A percentile compares a stretch with the other conserved stretches of the same genome.
Conservation (phyloP, 1,139 yeast genomes). For the Meyerozyma elateridarum region DNA sequence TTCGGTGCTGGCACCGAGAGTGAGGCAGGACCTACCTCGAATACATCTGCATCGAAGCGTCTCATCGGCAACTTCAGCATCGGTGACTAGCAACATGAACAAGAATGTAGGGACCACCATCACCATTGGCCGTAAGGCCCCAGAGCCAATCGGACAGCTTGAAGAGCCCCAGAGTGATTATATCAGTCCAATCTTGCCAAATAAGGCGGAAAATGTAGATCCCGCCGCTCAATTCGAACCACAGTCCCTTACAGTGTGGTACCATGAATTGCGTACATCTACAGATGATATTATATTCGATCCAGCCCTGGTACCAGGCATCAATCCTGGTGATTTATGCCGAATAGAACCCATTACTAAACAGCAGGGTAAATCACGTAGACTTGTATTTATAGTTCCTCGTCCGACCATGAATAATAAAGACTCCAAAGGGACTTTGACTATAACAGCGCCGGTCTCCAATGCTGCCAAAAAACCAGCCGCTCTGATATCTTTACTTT, state of each 20-base stretch:
- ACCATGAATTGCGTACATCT: constrained; percentile 66
- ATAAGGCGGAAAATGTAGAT: constrained; percentile 11
- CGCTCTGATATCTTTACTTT: constrained; percentile 50
- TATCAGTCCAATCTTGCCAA: constrained; percentile 1
- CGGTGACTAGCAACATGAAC: constrained; percentile 10
- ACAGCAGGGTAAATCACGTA: constrained; percentile 27
- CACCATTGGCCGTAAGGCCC: constrained; percentile 13
- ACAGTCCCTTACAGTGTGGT: constrained; percentile 55
- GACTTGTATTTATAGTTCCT: constrained; percentile 23
- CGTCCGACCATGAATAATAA: constrained; percentile 42
- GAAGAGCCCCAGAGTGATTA: background rate
- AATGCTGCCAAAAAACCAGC: constrained; percentile 13
- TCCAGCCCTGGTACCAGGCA: constrained; percentile 49
- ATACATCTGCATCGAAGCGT: constrained; percentile 1
- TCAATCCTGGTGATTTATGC: constrained; percentile 66
- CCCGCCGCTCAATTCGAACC: constrained; percentile 7
- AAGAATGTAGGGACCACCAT: constrained; percentile 16
- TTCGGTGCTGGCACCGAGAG: background rate
- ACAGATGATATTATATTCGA: constrained; percentile 62
- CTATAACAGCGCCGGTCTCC: constrained; percentile 6
- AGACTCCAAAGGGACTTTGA: constrained; percentile 25
- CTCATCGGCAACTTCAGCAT: constrained; percentile 5
- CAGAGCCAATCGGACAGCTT: constrained; percentile 1
- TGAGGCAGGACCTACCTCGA: background rate
- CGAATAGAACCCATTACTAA: constrained; percentile 37